These are phyloP conservation scores for Musa itinerans DNA, from an alignment of 176 grass and related monocot species.

Conservation along the genomic window DNA sequence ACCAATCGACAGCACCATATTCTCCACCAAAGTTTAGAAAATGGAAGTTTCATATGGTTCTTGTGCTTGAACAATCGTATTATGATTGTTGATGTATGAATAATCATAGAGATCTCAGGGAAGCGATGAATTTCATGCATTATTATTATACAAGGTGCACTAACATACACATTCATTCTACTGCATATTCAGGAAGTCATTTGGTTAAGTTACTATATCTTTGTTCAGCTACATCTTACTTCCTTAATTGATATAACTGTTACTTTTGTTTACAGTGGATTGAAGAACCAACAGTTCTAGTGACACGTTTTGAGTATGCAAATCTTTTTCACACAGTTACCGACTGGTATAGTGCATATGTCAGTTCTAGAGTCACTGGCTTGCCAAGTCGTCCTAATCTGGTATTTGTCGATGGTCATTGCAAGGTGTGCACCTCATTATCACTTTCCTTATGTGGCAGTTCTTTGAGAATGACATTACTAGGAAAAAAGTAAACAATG, in stretches of 20 bases:
- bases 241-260: constrained; percentile 6
- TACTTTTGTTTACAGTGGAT: constrained; percentile 55
- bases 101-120: neutral
- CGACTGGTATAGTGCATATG: constrained; percentile 98
- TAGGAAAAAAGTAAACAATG: neutral
- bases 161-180: neutral
- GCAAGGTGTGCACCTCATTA: constrained; percentile 57
- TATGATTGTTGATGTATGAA: neutral
- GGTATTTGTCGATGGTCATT: constrained; percentile 90
- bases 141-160: neutral
- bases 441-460: constrained; percentile 1
- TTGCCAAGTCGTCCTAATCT: constrained; percentile 60
- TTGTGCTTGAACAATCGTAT: neutral
- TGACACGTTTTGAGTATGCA: constrained; percentile 96
- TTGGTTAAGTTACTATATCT: neutral
- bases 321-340: constrained; percentile 99
- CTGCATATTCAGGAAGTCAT: neutral
- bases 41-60: neutral
- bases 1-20: no score
- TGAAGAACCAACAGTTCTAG: constrained; percentile 79
- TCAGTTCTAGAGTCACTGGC: constrained; percentile 70
- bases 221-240: neutral
- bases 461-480: neutral
- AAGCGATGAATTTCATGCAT: neutral
- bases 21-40: neutral